Conservation (phyloP, 495 filamentous ascomycete species). For the Aspergillus saccharolyticus region DNA sequence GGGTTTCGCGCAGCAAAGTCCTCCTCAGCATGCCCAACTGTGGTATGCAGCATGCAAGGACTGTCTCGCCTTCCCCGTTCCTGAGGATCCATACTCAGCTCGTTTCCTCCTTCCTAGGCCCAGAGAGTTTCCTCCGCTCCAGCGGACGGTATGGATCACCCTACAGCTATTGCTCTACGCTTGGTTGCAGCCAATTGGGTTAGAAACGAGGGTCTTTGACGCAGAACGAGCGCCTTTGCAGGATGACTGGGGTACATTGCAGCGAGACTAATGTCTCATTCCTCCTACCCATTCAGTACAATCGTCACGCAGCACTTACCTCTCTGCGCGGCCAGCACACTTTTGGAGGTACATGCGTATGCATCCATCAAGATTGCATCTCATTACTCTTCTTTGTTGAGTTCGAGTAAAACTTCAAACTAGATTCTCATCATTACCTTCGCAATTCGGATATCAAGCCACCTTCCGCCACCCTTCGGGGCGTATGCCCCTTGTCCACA, state of each 20-base stretch:
- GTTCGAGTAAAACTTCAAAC: neutral
- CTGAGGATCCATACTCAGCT: conserved; percentile 3
- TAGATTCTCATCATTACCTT: neutral
- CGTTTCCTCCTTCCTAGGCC: neutral
- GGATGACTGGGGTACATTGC: neutral
- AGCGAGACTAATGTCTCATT: conserved; percentile 12
- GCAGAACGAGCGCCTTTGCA: neutral
- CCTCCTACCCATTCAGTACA: conserved; percentile 12
- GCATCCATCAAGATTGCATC: neutral
- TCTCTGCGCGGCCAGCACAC: neutral
- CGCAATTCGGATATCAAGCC: neutral
- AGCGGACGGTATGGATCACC: conserved; percentile 31
- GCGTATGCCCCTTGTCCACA: neutral
- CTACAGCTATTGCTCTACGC: neutral
- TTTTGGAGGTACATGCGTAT: neutral
- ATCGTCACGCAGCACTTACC: conserved; percentile 7
- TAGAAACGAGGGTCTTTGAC: neutral
- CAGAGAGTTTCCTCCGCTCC: neutral
- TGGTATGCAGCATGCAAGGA: conserved; percentile 35
- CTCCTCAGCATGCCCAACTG: conserved; percentile 12
- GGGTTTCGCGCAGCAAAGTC: neutral
- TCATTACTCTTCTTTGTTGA: neutral
- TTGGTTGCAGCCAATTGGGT: conserved; percentile 1
- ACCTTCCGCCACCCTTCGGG: neutral
- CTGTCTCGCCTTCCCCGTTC: neutral